Evolutionary conservation across 2,329 filamentous ascomycete genomes (phyloP), one percentile per base, ranked within the genome.

Genomic region (Zalaria obscura): DNA sequence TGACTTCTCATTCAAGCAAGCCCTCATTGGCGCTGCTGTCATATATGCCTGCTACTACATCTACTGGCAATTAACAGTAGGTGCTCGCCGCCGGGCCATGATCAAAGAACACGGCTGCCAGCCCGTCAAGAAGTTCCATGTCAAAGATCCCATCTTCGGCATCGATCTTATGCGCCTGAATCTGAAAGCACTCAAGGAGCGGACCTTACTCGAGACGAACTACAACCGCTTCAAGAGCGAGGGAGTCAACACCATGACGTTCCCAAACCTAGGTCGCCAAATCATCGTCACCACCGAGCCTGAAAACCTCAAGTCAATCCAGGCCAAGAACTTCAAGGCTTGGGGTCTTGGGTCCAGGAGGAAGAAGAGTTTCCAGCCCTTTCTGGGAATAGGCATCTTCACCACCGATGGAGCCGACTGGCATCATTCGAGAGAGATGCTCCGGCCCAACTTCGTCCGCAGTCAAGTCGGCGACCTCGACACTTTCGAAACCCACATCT

Each of bases 401-500:
- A 68, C 65, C 32, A 57, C 58, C 9, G 65, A 70, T 47, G 67
- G 67, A 32, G 57, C 49, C 3, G 51, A 50, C 28, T 61, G 58
- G 58, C 44, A 53, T 6, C 57, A 59, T 39, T 54, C 52, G 5
- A 49, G 67, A 6, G 63, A 67, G 27, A 59, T 70, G 47, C 60
- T 80, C 9, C 61, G 71, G 25, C 71, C 72, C 2, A 70, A 71
- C 45, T 76, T 75, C 48, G 63, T 60, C 1, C 58, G 68, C 5
- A 63, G 66, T 7, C 71, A 75, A 47, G 63, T 76, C 6, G 66
- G 64, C 4, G 68, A 76, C 50, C 54, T 75, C 4, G 59, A 63
- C 1, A 73, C 72, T 1, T 78, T 81, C 40, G 78, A 83, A 50
- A 59, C 55, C 3, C 76, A 82, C 58, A 64, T 80, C 10, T 57